Evolutionary conservation across 2,329 filamentous ascomycete species (phyloP), one percentile per base, ranked within the genome.

Genomic region (Chaetomium strumarium): DNA sequence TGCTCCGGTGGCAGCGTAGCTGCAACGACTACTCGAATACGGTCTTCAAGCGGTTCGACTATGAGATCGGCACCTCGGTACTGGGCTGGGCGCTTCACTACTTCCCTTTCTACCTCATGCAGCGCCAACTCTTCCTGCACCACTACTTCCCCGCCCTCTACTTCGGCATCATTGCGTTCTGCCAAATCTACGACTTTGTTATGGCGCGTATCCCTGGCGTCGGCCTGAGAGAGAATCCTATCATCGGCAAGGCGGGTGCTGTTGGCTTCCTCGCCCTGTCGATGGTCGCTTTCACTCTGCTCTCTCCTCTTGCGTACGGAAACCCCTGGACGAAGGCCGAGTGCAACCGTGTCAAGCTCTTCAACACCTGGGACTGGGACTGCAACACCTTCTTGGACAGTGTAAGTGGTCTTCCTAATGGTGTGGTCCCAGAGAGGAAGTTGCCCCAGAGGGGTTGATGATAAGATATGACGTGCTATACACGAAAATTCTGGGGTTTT

Each of bases 61-160:
- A 96, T 66, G 93, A 99, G 71, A 83, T 97, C 55, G 93, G 93
- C 56, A 89, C 84, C 49, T 90, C 84, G 16, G 86, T 96, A 31
- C 80, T 99, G 9, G 93, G 88, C 61, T 99, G 93, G 93, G 90
- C 88, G 44, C 86, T 99, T 70, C 93, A 99, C 72, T 99, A 96
- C 76, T 97, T 99, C 77, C 93, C 93, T 11, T 99, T 99, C 76
- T 99, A 84, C 75, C 80, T 99, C 53, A 97, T 99, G 93, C 84
- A 93, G 67, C 90, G 93, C 63, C 93, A 99, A 72, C 84, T 99
- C 34, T 99, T 99, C 79, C 77, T 99, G 57, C 93, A 99, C 71
- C 93, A 99, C 74, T 99, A 99, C 71, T 93, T 99, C 72, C 93
- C 93, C 0, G 93, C 93, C 2, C 81, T 99, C 13, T 95, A 96